Evolutionary conservation across 208 protist species (phyloP).

Genomic region (Vickermania spadyakhi): DNA sequence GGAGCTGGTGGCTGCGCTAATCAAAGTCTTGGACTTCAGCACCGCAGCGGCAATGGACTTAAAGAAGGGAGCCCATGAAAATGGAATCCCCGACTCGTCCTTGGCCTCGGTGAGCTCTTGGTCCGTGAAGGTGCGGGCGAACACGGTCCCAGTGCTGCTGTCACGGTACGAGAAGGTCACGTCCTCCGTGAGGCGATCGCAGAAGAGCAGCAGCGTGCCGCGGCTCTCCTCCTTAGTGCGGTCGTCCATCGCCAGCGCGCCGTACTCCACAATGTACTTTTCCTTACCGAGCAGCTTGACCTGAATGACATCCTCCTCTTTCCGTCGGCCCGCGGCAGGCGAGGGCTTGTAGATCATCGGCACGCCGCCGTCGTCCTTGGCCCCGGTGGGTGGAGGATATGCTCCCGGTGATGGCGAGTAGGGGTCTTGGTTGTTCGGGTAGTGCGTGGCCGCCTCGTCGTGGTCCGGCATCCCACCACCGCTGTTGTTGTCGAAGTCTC

Average conservation of each 20-base stretch:
- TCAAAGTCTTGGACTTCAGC: slow-evolving; percentile 49
- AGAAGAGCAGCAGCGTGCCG: slow-evolving; percentile 67
- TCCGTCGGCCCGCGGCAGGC: neutral
- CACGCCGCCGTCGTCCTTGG: neutral
- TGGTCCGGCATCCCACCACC: neutral
- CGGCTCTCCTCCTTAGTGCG: slow-evolving; percentile 5
- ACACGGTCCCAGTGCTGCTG: slow-evolving; percentile 31
- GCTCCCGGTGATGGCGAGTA: no score
- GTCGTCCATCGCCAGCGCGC: slow-evolving; percentile 70
- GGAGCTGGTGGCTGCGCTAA: slow-evolving; percentile 16
- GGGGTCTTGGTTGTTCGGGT: neutral
- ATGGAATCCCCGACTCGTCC: slow-evolving; percentile 25
- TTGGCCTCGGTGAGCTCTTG: slow-evolving; percentile 47
- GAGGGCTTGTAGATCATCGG: neutral
- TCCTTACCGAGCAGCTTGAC: slow-evolving; percentile 50
- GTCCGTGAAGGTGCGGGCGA: slow-evolving; percentile 51
- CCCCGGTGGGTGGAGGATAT: no score
- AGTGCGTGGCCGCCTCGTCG: neutral
- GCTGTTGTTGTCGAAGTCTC: no score
- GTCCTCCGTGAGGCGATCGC: slow-evolving; percentile 26
- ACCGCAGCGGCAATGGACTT: slow-evolving; percentile 74
- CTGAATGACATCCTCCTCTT: neutral
- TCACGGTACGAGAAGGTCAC: slow-evolving; percentile 64
- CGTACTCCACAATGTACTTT: slow-evolving; percentile 78
- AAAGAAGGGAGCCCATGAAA: slow-evolving; percentile 78